Conservation (phyloP, 148 eudicot genomes). For the Fagopyrum esculentum region DNA sequence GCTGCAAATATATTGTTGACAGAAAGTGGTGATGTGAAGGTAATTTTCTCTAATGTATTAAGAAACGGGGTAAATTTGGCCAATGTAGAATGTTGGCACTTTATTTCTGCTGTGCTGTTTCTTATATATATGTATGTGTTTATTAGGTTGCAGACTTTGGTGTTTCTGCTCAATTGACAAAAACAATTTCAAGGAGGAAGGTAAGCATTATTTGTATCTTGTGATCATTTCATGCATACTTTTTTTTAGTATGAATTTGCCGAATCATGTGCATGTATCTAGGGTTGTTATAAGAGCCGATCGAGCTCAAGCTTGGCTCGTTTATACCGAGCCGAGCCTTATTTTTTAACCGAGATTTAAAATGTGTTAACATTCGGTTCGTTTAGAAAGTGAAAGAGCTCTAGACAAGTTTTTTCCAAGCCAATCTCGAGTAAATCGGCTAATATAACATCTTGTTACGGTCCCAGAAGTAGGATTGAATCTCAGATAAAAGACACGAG, state of each 20-base stretch:
- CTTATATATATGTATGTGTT: slow-evolving; percentile 4
- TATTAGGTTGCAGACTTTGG: slow-evolving; percentile 96
- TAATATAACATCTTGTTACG: too few species aligned
- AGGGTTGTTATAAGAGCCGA: too few species aligned
- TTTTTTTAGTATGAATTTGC: background rate
- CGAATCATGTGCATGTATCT: background rate
- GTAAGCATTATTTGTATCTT: slow-evolving; percentile 25
- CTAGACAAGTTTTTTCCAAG: too few species aligned
- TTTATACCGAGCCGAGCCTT: too few species aligned
- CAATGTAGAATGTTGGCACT: slow-evolving; percentile 2
- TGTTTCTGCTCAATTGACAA: slow-evolving; percentile 91
- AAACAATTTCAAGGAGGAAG: slow-evolving; percentile 96
- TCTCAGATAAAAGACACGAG: too few species aligned
- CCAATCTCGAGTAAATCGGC: too few species aligned
- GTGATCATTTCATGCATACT: background rate
- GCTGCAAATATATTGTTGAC: slow-evolving; percentile 95
- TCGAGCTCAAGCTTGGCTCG: too few species aligned
- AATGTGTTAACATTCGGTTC: too few species aligned
- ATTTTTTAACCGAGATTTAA: too few species aligned
- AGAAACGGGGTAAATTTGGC: background rate
- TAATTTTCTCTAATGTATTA: slow-evolving; percentile 14
- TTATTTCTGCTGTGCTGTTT: background rate
- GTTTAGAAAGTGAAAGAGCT: too few species aligned
- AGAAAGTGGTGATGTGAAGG: slow-evolving; percentile 99
- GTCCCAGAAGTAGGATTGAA: too few species aligned